These are phyloP conservation scores for Neofusicoccum umdonicola DNA, from an alignment of 2,329 filamentous ascomycete species.

Conservation along the genomic window DNA sequence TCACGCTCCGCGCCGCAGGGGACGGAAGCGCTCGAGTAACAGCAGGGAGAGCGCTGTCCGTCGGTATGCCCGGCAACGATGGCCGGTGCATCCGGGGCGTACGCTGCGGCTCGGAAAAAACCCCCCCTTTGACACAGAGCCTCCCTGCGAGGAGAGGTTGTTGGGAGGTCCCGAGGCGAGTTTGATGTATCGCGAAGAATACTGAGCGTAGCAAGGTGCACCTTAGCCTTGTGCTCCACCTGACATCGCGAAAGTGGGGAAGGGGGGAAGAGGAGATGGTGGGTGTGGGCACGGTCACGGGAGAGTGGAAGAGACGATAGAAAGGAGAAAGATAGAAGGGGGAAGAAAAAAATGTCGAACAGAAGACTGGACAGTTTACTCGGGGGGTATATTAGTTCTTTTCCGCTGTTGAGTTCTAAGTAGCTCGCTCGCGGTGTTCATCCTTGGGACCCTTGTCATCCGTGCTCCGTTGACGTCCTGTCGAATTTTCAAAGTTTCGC, in stretches of 20 bases:
- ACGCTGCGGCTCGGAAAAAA: background rate
- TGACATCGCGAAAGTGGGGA: slow-evolving; percentile 42
- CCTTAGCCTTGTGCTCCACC: slow-evolving; percentile 54
- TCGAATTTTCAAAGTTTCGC: background rate
- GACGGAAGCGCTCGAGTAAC: background rate
- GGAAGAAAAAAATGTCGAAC: background rate
- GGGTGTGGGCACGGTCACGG: too few relatives aligned
- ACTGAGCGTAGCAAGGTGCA: slow-evolving; percentile 53
- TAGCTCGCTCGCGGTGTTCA: background rate
- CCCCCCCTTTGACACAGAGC: too few relatives aligned
- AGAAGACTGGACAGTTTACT: background rate
- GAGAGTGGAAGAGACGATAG: background rate
- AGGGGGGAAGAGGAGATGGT: background rate
- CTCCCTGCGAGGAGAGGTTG: too few relatives aligned
- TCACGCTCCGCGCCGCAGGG: background rate
- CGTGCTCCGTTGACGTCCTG: background rate
- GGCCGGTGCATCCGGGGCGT: background rate
- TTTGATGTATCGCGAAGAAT: slow-evolving; percentile 51
- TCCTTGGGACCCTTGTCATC: background rate
- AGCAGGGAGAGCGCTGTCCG: background rate
- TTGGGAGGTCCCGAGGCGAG: background rate
- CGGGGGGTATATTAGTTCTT: slow-evolving; percentile 10
- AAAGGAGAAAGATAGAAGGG: background rate
- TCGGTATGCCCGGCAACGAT: background rate
- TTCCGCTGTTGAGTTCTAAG: background rate